Evolutionary conservation across 495 filamentous ascomycete genomes (phyloP), one percentile per base, ranked within the genome.

Genomic region (Penicillium pulvis): DNA sequence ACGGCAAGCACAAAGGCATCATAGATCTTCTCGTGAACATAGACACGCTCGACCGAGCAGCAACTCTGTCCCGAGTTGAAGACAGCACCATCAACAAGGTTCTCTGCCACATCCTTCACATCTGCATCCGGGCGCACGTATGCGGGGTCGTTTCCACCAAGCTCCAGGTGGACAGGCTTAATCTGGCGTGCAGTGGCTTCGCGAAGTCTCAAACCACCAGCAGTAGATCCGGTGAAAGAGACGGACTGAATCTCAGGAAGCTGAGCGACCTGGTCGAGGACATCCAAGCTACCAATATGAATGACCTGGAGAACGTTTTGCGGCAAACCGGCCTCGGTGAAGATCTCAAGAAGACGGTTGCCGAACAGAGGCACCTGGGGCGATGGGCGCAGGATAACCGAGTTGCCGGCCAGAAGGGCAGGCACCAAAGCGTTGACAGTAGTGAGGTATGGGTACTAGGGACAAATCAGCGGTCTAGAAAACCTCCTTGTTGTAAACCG

Each of bases 1-100:
- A 90, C 78, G 16, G 87, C 88, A 36, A 81, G 72, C 11, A 97
- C 79, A 63, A 98, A 95, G 7, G 84, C 70, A 58, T 95, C 90
- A 66, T 98, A 86, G 55, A 98, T 83, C 53, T 81, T 85, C 53
- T 90, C 90, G 60, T 93, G 87, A 2, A 97, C 94, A 62, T 98
- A 98, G 7, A 98, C 86, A 26, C 94, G 82, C 76, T 97, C 94
- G 50, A 98, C 82, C 6, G 89, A 87, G 74, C 94, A 98, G 78
- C 94, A 98, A 65, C 92, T 96, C 73, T 98, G 94, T 20, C 94
- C 94, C 31, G 91, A 95, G 75, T 97, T 98, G 80, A 97, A 98
- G 41, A 98, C 79, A 4, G 93, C 91, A 4, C 93, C 93, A 64
- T 97, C 93, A 19, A 97, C 91, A 56, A 97, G 89, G 74, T 97